phyloP scores from a whole-genome alignment of 1,284 basidiomycete species.

The Crepidotus sp. region DNA sequence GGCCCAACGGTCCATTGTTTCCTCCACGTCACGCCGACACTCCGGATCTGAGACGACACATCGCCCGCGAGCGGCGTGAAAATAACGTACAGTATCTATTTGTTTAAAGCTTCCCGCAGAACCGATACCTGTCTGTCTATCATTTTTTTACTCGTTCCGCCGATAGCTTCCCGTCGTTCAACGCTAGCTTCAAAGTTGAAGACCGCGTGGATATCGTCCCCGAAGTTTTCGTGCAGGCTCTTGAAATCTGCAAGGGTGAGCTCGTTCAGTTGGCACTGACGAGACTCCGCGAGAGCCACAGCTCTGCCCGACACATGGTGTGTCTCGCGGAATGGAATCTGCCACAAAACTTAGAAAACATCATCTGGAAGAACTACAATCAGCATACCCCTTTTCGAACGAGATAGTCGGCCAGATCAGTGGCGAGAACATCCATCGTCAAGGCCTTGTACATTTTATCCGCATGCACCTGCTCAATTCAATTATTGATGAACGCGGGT shows the following conservation, averaged over 20 bases:
- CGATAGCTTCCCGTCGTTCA: conserved; percentile 89
- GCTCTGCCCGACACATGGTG: conserved; percentile 97
- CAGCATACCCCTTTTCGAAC: conserved; percentile 84
- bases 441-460: conserved; percentile 86
- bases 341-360: conserved; percentile 4
- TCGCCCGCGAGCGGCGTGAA: too few species aligned
- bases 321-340: conserved; percentile 95
- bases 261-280: conserved; percentile 72
- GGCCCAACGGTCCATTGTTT: too few species aligned
- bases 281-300: conserved; percentile 87
- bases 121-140: conserved; percentile 79
- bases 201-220: conserved; percentile 71
- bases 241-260: conserved; percentile 78
- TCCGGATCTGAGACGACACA: too few species aligned
- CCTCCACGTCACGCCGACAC: too few species aligned
- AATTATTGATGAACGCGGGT: neutral
- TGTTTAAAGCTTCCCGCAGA: conserved; percentile 43
- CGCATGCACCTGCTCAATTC: conserved; percentile 58
- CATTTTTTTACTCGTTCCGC: conserved; percentile 82
- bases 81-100: conserved; percentile 21
- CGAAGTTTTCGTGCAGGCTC: conserved; percentile 69
- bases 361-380: conserved; percentile 3
- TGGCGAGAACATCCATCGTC: conserved; percentile 96
- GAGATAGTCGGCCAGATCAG: conserved; percentile 95
- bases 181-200: conserved; percentile 94